Base-by-base conservation (phyloP, 805 yeast species). In the Sporopachydermia lactativora region DNA sequence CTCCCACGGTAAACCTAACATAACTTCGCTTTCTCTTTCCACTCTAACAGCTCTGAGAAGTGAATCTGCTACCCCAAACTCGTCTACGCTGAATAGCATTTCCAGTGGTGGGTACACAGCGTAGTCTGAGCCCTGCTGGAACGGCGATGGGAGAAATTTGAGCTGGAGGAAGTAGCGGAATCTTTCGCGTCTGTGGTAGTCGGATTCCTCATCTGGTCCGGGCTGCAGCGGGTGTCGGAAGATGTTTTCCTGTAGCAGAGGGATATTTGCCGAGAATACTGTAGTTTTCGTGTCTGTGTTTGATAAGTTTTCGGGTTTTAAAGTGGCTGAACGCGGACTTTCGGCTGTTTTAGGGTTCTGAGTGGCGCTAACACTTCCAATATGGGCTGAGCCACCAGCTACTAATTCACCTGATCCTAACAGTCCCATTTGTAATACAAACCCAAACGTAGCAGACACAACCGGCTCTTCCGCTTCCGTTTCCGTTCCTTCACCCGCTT, bases 81-180 rank as follows among this genome's bases (percentile, higher is more conserved):
- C 58, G 15, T 58, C 59, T 38, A 70, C 52, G 38, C 65, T 70
- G 28, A 68, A 55, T 76, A 78, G 73, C 37, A 75, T 57, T 48
- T 75, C 81, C 4, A 75, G 54, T 1, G 78, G 75, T 2, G 81
- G 78, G 37, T 61, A 62, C 35, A 58, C 50, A 39, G 56, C 49
- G 41, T 56, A 52, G 16, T 51, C 42, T 4, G 47, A 47, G 6
- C 44, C 36, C 3, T 36, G 11, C 44, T 50, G 44, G 49, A 59
- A 56, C 34, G 74, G 65, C 4, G 67, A 58, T 1, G 77, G 76
- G 5, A 63, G 49, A 40, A 71, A 65, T 47, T 62, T 64, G 43
- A 72, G 44, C 48, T 71, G 75, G 11, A 66, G 58, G 31, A 56
- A 51, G 46, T 67, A 64, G n/a, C n/a, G n/a, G n/a, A n/a, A n/a